A percentile compares a stretch with the other conserved stretches of the same genome.
Evolutionary conservation across 345 rosid genomes (phyloP).

Genomic region (Citrus sp.): DNA sequence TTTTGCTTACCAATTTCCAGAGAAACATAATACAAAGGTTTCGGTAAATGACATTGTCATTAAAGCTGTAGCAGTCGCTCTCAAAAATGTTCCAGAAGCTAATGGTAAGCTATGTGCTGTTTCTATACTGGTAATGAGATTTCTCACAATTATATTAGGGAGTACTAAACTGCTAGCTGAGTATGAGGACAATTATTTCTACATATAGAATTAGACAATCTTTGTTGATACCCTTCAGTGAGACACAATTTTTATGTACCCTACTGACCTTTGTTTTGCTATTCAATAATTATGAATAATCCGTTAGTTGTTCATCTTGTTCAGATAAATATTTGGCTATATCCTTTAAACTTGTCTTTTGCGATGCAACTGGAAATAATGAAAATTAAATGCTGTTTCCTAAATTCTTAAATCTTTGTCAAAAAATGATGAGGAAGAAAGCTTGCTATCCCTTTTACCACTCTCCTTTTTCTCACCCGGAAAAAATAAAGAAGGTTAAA

Average conservation of each 20-base stretch:
- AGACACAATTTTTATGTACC: neutral
- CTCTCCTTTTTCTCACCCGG: neutral
- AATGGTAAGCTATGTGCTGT: conserved; percentile 60
- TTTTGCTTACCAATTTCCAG: conserved; percentile 44
- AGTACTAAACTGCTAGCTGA: neutral
- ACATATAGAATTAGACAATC: neutral
- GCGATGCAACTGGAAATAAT: neutral
- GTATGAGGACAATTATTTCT: neutral
- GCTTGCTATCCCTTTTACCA: neutral
- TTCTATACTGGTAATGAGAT: conserved; percentile 10
- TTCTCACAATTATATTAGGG: neutral
- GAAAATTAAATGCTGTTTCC: neutral
- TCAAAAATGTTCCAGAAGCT: conserved; percentile 81
- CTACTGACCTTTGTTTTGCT: neutral
- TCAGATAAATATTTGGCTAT: neutral
- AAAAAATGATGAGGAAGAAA: neutral
- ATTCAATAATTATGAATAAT: neutral
- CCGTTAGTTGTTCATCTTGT: neutral
- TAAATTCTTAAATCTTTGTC: too few species aligned
- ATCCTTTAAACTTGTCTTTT: neutral
- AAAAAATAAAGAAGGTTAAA: neutral
- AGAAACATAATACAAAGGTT: conserved; percentile 75
- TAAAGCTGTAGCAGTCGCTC: conserved; percentile 84
- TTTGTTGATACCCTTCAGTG: neutral
- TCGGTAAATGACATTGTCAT: conserved; percentile 98